Evolutionary conservation across 2,329 filamentous ascomycete genomes (phyloP).

Genomic region (Cladosporium sp.): DNA sequence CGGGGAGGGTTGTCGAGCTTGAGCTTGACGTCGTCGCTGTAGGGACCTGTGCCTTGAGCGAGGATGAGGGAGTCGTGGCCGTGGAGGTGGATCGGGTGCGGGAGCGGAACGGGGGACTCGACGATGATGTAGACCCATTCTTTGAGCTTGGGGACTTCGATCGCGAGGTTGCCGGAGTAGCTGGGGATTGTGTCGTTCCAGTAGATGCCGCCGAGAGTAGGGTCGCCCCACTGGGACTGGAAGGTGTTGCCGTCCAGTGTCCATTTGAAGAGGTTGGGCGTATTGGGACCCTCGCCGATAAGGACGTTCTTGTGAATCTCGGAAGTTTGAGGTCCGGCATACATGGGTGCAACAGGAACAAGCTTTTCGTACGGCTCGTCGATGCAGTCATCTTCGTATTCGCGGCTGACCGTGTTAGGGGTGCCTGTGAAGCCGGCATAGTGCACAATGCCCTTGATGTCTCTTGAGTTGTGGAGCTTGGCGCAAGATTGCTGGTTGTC

Average conservation of each 20-base stretch:
- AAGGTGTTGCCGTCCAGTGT: slow-evolving; percentile 37
- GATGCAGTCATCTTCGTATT: slow-evolving; percentile 30
- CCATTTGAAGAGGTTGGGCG: slow-evolving; percentile 35
- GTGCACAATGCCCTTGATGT: slow-evolving; percentile 31
- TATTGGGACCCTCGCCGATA: slow-evolving; percentile 27
- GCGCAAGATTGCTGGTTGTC: slow-evolving; percentile 36
- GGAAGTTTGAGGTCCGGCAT: slow-evolving; percentile 23
- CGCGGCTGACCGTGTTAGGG: slow-evolving; percentile 29
- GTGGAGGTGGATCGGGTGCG: slow-evolving; percentile 23
- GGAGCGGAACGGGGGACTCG: slow-evolving; percentile 31
- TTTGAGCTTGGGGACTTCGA: slow-evolving; percentile 29
- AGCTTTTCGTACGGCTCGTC: slow-evolving; percentile 36
- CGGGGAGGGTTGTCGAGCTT: slow-evolving; percentile 28
- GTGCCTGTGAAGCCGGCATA: slow-evolving; percentile 28
- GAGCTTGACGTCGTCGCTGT: slow-evolving; percentile 13
- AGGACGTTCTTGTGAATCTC: slow-evolving; percentile 26
- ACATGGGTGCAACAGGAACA: slow-evolving; percentile 28
- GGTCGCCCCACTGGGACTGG: slow-evolving; percentile 32
- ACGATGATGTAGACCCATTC: slow-evolving; percentile 42
- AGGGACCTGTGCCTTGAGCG: slow-evolving; percentile 26
- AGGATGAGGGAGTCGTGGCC: slow-evolving; percentile 41
- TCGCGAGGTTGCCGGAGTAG: slow-evolving; percentile 32
- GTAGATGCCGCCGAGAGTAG: slow-evolving; percentile 22
- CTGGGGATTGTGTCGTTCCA: slow-evolving; percentile 30
- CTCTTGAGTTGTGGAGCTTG: slow-evolving; percentile 10